These are phyloP conservation scores for Toxoplasma gondii DNA, from an alignment of 169 alveolate species.

Conservation along the genomic window DNA sequence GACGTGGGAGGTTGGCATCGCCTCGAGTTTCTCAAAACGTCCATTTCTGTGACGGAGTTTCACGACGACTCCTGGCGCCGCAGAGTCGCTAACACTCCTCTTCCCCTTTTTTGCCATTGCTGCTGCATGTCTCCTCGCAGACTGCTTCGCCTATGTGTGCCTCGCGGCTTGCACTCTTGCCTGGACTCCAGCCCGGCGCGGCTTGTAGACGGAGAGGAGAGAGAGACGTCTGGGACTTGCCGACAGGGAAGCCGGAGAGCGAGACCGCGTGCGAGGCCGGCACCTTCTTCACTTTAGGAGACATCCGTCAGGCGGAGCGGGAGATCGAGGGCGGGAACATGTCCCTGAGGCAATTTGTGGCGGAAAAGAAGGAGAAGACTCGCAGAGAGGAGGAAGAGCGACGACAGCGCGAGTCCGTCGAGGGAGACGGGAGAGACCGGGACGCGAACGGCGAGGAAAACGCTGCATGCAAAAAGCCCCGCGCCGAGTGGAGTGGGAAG, in stretches of 20 bases:
- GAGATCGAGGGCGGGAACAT: slow-evolving; percentile 23
- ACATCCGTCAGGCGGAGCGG: slow-evolving; percentile 39
- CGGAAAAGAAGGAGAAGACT: not conserved
- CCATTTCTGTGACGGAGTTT: no score
- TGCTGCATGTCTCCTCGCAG: no score
- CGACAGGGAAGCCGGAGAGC: not conserved
- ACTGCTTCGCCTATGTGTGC: no score
- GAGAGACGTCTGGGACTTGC: not conserved
- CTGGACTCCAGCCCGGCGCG: not conserved
- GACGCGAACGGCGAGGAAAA: not conserved
- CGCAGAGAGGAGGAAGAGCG: not conserved
- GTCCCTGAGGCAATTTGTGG: not conserved
- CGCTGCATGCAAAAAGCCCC: not conserved
- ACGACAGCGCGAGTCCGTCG: not conserved
- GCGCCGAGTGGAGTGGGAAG: not conserved
- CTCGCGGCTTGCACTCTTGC: no score
- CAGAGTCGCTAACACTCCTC: no score
- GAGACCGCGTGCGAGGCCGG: not conserved
- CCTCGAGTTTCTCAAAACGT: no score
- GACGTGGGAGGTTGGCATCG: no score
- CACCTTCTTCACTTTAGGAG: slow-evolving; percentile 30
- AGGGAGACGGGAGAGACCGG: not conserved
- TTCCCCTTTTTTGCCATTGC: no score
- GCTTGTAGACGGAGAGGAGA: not conserved
- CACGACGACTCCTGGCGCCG: no score